Evolutionary conservation across 1,284 basidiomycete genomes (phyloP).

Genomic region (Volvariella surrecta): DNA sequence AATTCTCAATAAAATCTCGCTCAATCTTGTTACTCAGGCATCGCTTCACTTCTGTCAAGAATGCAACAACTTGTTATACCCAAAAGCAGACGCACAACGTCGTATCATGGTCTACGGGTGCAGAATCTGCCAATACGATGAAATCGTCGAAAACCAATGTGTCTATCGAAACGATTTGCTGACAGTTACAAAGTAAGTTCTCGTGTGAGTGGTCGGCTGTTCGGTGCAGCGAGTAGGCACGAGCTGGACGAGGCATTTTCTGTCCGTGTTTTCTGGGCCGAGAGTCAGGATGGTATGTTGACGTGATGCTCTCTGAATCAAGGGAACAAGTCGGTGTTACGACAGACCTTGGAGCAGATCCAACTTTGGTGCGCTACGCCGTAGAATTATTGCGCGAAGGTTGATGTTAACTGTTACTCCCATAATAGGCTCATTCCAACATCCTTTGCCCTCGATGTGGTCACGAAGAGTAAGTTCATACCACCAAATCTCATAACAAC

Average conservation of each 20-base stretch:
- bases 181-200: constrained; percentile 83
- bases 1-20: background rate
- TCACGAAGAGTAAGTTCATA: constrained; percentile 56
- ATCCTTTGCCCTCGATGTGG: constrained; percentile 65
- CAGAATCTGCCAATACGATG: constrained; percentile 86
- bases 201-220: background rate
- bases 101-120: constrained; percentile 90
- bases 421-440: constrained; percentile 57
- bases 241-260: too few relatives aligned
- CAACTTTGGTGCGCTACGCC: constrained; percentile 70
- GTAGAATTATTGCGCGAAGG: background rate
- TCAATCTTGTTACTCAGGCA: constrained; percentile 32
- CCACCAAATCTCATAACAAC: constrained; percentile 1
- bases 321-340: constrained; percentile 94
- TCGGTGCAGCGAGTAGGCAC: too few relatives aligned
- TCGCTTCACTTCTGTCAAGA: constrained; percentile 84
- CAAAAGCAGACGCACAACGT: constrained; percentile 82
- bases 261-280: too few relatives aligned
- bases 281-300: too few relatives aligned
- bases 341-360: constrained; percentile 83
- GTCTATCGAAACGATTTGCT: constrained; percentile 94
- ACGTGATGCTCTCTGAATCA: background rate
- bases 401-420: constrained; percentile 2
- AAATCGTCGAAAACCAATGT: constrained; percentile 80
- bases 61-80: constrained; percentile 94